Percentiles rank a stretch among this genome's conserved stretches.
Conservation (phyloP, 306 rosid genomes). For the Acacia crassicarpa region DNA sequence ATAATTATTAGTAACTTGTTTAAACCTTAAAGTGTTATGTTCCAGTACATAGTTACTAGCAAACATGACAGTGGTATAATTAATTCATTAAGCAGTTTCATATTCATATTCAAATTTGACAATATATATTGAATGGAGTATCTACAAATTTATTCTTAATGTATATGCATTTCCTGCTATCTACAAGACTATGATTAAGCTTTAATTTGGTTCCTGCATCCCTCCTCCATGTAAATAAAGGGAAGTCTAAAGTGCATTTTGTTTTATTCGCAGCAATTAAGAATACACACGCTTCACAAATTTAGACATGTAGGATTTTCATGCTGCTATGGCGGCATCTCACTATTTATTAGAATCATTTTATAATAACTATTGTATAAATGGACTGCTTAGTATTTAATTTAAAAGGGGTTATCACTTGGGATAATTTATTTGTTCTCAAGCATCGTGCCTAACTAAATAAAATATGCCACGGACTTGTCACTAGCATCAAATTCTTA, state of each 20-base stretch:
- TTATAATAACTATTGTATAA: background rate
- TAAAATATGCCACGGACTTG: no score
- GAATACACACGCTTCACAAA: no score
- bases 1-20: background rate
- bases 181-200: background rate
- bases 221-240: background rate
- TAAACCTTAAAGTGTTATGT: background rate
- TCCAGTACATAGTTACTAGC: background rate
- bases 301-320: background rate
- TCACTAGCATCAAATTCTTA: no score
- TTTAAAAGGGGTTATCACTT: background rate
- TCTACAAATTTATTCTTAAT: background rate
- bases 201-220: background rate
- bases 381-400: no score
- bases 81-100: background rate
- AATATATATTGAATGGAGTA: background rate
- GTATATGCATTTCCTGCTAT: background rate
- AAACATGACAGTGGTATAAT: background rate
- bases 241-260: background rate
- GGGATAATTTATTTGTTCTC: background rate
- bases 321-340: no score
- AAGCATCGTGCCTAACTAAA: background rate
- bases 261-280: no score
- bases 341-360: no score
- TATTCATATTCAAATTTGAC: background rate